Base-by-base conservation (phyloP, 164 flowering plant species). In the Paratinospora sagittata region DNA sequence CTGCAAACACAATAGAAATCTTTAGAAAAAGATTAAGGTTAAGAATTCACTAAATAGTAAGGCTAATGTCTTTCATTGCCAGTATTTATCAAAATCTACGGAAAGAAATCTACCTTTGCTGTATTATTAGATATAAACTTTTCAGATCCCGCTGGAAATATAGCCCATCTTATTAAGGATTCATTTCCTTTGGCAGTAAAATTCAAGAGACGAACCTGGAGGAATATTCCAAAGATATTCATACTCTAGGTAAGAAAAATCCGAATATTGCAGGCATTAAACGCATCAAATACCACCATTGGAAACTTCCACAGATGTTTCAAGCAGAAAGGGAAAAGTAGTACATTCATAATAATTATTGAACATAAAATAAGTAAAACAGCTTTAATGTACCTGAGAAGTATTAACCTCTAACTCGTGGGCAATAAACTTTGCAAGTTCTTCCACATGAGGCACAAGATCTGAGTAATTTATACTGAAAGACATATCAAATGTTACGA, bases 161-260 rank as follows among this genome's bases (percentile, higher is more conserved):
- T 77, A 61, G 85, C 87, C 89, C 88, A 90, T 75, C 72, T 75
- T 63, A 84, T 24, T 14, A 88, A 68, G 30, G 88, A 82, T 71
- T 70, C 81, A 79, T 85, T 87, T 77, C 89, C 89, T 64, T 76
- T 65, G 27, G 82, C 47, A 1, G 88, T 78, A 80, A 71, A 75
- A 80, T 84, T 90, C 79, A 89, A 70, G 49, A 88, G 68, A 61
- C 81, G 88, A 58, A 93, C 94, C 98, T 93, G 89, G 68, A 83
- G 76, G 45, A 27, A 77, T 36, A 23, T 72, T 27, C 11, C 57
- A 66, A 6, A 6, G 37, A 27, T 21, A 60, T 19, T 64, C 37
- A 13, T 14, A 33, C 24, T 6, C 34, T 1, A 33, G 66, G 12
- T 63, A 27, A 12, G 30, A 27, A 27, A 19, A 1, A 16, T 19